Percentiles rank a stretch among this genome's conserved stretches.
Conservation (phyloP, 2,329 filamentous ascomycete species). For the Zymoseptoria crescenta region DNA sequence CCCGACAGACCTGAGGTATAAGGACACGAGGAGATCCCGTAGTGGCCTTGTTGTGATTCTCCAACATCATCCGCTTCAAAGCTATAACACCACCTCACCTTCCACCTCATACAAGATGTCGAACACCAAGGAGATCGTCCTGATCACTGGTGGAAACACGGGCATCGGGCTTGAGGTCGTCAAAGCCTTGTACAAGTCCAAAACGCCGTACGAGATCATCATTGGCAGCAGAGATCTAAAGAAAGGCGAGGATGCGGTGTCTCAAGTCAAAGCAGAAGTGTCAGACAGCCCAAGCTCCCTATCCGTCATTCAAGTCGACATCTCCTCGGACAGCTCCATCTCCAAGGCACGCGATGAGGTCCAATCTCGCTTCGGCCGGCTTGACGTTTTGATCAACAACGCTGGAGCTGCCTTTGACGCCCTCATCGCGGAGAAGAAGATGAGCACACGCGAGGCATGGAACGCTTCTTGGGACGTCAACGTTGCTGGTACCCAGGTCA, state of each 20-base stretch:
- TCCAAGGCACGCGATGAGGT: slow-evolving; percentile 39
- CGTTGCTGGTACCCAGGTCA: slow-evolving; percentile 32
- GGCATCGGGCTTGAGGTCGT: slow-evolving; percentile 54
- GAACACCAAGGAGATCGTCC: slow-evolving; percentile 34
- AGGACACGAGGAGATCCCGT: no score
- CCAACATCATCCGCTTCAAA: no score
- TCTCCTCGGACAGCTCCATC: slow-evolving; percentile 48
- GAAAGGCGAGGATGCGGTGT: slow-evolving; percentile 46
- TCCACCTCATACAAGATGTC: slow-evolving; percentile 19
- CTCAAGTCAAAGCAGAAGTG: slow-evolving; percentile 35
- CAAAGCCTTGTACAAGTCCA: slow-evolving; percentile 45
- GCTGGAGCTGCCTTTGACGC: slow-evolving; percentile 44
- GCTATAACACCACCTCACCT: not conserved
- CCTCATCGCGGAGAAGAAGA: slow-evolving; percentile 22
- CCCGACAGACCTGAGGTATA: no score
- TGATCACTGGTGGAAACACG: slow-evolving; percentile 51
- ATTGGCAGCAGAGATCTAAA: slow-evolving; percentile 46
- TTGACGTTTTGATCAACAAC: slow-evolving; percentile 53
- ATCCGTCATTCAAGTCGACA: slow-evolving; percentile 45
- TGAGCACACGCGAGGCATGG: slow-evolving; percentile 32
- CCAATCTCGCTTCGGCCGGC: slow-evolving; percentile 33
- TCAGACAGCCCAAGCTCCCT: slow-evolving; percentile 37
- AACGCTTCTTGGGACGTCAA: slow-evolving; percentile 33
- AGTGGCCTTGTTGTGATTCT: no score
- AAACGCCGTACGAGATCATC: slow-evolving; percentile 47